Conservation (phyloP, 2,329 filamentous ascomycete genomes). For the Microcyclospora tardicrescens region DNA sequence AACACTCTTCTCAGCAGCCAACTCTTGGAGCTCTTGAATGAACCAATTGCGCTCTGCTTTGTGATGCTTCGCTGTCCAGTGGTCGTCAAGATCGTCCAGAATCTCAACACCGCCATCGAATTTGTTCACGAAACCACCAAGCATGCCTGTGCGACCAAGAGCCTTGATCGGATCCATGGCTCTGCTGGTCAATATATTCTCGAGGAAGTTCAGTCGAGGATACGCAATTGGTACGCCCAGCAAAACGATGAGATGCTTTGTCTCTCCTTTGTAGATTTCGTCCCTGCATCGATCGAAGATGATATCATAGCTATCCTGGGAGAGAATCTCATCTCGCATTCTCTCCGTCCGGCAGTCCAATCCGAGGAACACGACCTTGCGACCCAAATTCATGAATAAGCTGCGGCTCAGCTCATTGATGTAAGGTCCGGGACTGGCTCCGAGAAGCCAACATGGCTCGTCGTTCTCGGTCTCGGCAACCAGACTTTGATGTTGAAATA, state of each 20-base stretch:
- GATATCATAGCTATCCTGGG: constrained; percentile 68
- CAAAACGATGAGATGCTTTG: constrained; percentile 79
- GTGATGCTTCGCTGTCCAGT: constrained; percentile 94
- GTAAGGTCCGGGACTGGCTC: constrained; percentile 69
- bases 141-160: constrained; percentile 64
- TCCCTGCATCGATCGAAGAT: constrained; percentile 75
- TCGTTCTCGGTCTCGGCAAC: constrained; percentile 64
- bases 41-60: constrained; percentile 79
- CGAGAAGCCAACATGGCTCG: constrained; percentile 87
- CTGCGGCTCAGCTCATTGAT: constrained; percentile 78
- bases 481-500: constrained; percentile 93
- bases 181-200: constrained; percentile 64
- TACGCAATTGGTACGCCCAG: constrained; percentile 54
- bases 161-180: constrained; percentile 83
- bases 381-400: constrained; percentile 71
- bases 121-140: constrained; percentile 71
- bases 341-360: constrained; percentile 87
- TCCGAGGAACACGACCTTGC: constrained; percentile 67
- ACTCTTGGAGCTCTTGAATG: constrained; percentile 80
- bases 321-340: constrained; percentile 68
- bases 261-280: constrained; percentile 71
- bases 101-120: constrained; percentile 89
- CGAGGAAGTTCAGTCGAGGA: constrained; percentile 41
- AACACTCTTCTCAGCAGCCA: constrained; percentile 84
- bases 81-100: constrained; percentile 82